Base-by-base conservation (phyloP, 2,329 filamentous ascomycete species). In the Hypoxylon sp. region DNA sequence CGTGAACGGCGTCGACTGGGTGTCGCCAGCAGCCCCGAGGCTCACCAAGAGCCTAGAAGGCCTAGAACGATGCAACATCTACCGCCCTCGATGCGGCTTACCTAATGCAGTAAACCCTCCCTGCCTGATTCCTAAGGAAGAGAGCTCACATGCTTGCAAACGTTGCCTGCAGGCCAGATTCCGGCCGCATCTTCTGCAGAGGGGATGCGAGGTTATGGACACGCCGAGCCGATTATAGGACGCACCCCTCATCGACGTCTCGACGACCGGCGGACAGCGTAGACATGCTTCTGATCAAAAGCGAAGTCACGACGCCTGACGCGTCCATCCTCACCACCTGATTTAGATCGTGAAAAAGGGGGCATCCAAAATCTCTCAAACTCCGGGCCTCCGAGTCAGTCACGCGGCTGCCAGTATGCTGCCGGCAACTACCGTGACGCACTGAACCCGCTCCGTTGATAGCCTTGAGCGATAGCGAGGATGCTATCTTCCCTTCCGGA, bases 51-150 rank as follows among this genome's bases (percentile, higher is more conserved):
- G 60, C 47, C 60, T 63, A 54, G 60, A 63, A 63, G 58, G 60
- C 47, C 60, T 63, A 54, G 60, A 63, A 63, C 60, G 21, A 52
- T 58, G 53, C 27, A 40, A 41, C 24, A 45, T 23, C 51, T 54
- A 52, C 42, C 48, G 56, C 56, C 29, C 13, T 58, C 27, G 13
- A 47, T 26, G 26, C 60, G 60, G 60, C 48, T 60, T 63, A 46
- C 60, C 58, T 35, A 24, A 57, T 47, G 38, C 23, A 58, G 60
- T n/a, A 60, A 49, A 31, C 55, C 45, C 23, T 52, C 55, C 41
- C 48, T 55, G 49, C 47, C 52, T 58, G 53, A 51, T 58, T 49
- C 47, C 57, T 40, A 57, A 63, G 54, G 55, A 41, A 37, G 21
- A 43, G 29, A 55, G 21, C 48, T 57, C 60, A 51, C 49, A 63